Percentiles rank a stretch among this genome's conserved stretches.
Conservation (phyloP, 176 grass and related monocot genomes). For the Eragrostis curvula region DNA sequence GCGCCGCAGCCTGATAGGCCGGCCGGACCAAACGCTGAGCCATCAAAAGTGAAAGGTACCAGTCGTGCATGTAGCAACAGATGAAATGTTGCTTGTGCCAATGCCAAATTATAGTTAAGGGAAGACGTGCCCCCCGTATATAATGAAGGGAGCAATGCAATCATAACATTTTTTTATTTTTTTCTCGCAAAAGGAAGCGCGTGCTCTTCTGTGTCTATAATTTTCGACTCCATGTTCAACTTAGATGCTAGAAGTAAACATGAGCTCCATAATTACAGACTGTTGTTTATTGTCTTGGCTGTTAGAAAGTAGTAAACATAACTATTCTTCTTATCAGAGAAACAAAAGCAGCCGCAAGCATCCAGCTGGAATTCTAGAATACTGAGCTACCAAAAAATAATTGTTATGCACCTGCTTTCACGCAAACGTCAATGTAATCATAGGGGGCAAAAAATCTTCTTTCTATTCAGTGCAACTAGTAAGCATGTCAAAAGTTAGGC, state of each 20-base stretch:
- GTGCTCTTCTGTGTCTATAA: neutral
- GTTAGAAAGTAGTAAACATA: neutral
- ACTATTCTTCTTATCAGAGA: no score
- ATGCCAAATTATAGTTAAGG: no score
- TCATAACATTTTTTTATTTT: neutral
- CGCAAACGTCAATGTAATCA: neutral
- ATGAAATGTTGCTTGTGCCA: no score
- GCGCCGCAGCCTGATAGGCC: no score
- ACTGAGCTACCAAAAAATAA: neutral
- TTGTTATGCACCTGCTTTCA: neutral
- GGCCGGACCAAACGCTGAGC: no score
- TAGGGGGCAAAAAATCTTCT: no score
- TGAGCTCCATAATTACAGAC: no score
- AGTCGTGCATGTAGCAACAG: no score
- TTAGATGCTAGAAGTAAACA: neutral
- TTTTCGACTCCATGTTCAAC: neutral
- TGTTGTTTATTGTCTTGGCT: neutral
- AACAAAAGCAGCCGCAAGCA: neutral
- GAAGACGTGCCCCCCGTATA: no score
- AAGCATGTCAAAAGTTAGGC: neutral
- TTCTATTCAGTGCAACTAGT: neutral
- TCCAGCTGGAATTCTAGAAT: neutral
- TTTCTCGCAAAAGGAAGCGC: no score
- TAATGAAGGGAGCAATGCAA: neutral
- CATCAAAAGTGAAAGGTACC: no score